A percentile compares a stretch with the other conserved stretches of the same genome.
These are phyloP conservation scores for Barnettozyma sp. DNA, from an alignment of 805 yeast species.

Conservation along the genomic window DNA sequence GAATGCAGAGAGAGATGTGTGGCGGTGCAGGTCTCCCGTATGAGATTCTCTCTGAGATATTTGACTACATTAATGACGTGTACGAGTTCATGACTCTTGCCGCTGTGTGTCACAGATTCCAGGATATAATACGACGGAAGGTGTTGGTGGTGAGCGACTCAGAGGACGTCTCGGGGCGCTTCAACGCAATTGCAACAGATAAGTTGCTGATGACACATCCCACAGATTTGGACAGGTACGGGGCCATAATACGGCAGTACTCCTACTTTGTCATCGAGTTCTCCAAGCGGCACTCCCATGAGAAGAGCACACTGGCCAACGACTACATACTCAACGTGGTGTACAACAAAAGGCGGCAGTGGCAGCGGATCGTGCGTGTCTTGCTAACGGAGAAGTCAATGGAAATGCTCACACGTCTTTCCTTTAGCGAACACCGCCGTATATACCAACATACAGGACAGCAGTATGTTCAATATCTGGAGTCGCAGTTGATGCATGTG, in stretches of 20 bases:
- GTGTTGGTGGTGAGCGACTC: slow-evolving; percentile 20
- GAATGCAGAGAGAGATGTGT: too few relatives aligned
- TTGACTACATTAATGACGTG: slow-evolving; percentile 15
- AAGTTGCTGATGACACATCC: slow-evolving; percentile 6
- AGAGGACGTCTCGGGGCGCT: slow-evolving; percentile 6
- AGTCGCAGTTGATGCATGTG: slow-evolving; percentile 7
- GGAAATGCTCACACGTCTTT: slow-evolving; percentile 2
- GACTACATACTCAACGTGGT: slow-evolving; percentile 10
- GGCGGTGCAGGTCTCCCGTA: too few relatives aligned
- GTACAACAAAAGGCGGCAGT: slow-evolving; percentile 1
- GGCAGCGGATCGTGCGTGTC: slow-evolving; percentile 13
- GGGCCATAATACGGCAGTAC: slow-evolving; percentile 6
- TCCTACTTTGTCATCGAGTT: slow-evolving; percentile 15
- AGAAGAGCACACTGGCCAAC: slow-evolving; percentile 6
- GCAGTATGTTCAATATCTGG: slow-evolving; percentile 9
- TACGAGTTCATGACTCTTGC: slow-evolving; percentile 12
- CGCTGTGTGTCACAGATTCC: slow-evolving; percentile 15
- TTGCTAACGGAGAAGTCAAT: slow-evolving; percentile 8
- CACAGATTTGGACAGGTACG: neutral
- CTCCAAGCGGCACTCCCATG: slow-evolving; percentile 2
- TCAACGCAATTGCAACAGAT: slow-evolving; percentile 10
- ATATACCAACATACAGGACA: slow-evolving; percentile 6
- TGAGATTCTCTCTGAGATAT: slow-evolving; percentile 15
- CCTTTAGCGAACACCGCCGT: neutral
- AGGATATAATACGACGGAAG: slow-evolving; percentile 9